These are phyloP conservation scores for Skeletonema marinoi DNA, from an alignment of 108 stramenopile species.

Conservation along the genomic window DNA sequence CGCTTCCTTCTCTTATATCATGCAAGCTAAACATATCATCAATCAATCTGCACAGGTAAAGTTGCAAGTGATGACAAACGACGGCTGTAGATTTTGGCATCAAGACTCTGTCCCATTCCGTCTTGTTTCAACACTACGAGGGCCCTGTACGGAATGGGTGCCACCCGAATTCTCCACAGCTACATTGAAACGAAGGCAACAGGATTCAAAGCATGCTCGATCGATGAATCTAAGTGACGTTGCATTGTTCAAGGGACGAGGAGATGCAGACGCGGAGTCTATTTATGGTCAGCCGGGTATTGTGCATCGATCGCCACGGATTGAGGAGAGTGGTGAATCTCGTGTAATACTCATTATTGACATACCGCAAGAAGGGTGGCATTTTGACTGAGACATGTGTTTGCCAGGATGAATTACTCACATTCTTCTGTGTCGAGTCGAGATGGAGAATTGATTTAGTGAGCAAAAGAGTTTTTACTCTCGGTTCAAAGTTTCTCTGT, in stretches of 20 bases:
- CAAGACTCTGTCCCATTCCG: constrained; percentile 9
- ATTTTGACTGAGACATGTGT: not conserved
- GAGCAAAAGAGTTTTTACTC: too few species aligned
- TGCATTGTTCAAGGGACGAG: constrained; percentile 11
- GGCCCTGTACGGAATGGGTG: constrained; percentile 14
- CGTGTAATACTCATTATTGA: constrained; percentile 18
- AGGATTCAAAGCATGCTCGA: constrained; percentile 19
- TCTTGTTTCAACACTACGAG: constrained; percentile 6
- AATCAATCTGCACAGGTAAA: constrained; percentile 2
- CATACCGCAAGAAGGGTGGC: constrained; percentile 18
- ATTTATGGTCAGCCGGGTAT: constrained; percentile 1
- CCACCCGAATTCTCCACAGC: constrained; percentile 1
- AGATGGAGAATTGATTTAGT: too few species aligned
- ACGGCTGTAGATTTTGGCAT: constrained; percentile 19
- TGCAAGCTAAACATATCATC: not conserved
- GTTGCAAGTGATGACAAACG: constrained; percentile 3
- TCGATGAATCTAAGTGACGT: constrained; percentile 3
- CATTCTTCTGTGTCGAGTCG: too few species aligned
- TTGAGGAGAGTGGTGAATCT: not conserved
- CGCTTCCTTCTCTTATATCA: not conserved
- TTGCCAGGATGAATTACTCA: too few species aligned
- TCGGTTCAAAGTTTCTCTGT: too few species aligned
- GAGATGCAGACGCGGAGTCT: constrained; percentile 1
- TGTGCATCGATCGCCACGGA: constrained; percentile 11
- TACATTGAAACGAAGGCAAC: not conserved